Evolutionary conservation across 1,284 basidiomycete genomes (phyloP).

Genomic region (Cerrena zonata): DNA sequence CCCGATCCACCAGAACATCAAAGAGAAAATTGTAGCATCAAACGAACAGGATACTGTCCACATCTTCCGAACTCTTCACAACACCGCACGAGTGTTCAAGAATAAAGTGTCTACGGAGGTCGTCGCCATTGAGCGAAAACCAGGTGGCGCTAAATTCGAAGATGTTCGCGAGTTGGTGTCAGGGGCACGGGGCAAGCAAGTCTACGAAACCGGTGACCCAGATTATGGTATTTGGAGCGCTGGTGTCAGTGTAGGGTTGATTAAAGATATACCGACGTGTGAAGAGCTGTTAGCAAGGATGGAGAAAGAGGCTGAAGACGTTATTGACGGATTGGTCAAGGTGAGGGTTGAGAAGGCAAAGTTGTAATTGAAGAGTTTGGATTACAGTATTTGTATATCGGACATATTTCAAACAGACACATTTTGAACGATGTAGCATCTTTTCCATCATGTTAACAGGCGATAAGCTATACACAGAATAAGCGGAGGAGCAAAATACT

Average conservation of each 20-base stretch:
- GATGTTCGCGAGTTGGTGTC: conserved; percentile 81
- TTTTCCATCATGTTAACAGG: too few species aligned
- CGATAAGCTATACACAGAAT: too few species aligned
- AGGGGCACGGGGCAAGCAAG: conserved; percentile 69
- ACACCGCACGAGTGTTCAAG: conserved; percentile 87
- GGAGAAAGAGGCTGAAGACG: conserved; percentile 73
- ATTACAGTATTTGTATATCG: too few species aligned
- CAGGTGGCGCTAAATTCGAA: conserved; percentile 83
- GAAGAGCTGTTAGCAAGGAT: conserved; percentile 67
- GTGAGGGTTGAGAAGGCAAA: conserved; percentile 39
- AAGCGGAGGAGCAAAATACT: too few species aligned
- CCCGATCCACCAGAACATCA: conserved; percentile 86
- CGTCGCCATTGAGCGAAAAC: conserved; percentile 72
- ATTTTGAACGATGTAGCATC: not conserved
- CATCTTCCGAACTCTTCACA: conserved; percentile 84
- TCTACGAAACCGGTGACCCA: conserved; percentile 81
- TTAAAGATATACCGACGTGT: conserved; percentile 84
- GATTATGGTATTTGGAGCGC: conserved; percentile 87
- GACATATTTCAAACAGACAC: not conserved
- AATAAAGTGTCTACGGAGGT: conserved; percentile 80
- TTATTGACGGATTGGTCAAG: conserved; percentile 51
- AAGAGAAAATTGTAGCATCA: conserved; percentile 80
- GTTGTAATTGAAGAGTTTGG: too few species aligned
- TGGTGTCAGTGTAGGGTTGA: conserved; percentile 76
- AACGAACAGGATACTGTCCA: conserved; percentile 81